Conservation (phyloP, 1,284 basidiomycete species). For the Testicularia cyperi region DNA sequence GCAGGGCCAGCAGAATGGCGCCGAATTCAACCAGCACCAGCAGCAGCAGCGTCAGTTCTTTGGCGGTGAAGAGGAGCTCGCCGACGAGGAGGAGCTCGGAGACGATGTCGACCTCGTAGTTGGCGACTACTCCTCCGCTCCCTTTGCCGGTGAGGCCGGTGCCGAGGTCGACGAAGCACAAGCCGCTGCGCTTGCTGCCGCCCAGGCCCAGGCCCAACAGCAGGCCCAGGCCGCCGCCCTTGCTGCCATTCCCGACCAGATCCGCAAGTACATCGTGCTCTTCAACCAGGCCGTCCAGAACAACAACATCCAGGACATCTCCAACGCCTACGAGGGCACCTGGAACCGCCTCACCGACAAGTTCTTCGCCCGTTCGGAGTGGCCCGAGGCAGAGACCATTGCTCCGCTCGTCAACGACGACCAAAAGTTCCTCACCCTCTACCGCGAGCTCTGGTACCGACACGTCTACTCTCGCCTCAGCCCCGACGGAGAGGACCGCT, state of each 20-base stretch:
- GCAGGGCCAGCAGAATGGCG: constrained; percentile 26
- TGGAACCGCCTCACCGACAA: constrained; percentile 97
- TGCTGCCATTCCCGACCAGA: constrained; percentile 54
- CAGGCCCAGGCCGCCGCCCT: constrained; percentile 53
- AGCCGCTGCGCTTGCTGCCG: constrained; percentile 44
- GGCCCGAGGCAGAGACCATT: constrained; percentile 95
- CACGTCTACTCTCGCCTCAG: constrained; percentile 93
- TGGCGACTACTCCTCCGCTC: constrained; percentile 21
- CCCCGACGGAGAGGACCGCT: constrained; percentile 93
- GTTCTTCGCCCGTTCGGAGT: constrained; percentile 89
- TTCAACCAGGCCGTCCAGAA: constrained; percentile 57
- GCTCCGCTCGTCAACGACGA: constrained; percentile 73
- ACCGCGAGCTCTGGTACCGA: constrained; percentile 86
- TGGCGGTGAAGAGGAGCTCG: constrained; percentile 42
- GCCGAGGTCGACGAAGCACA: constrained; percentile 36
- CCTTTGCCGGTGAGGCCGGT: constrained; percentile 18
- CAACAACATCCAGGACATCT: constrained; percentile 68
- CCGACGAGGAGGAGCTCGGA: constrained; percentile 41
- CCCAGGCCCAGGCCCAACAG: constrained; percentile 45
- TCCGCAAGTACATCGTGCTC: constrained; percentile 58
- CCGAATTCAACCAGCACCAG: constrained; percentile 37
- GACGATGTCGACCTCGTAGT: constrained; percentile 47
- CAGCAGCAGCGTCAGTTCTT: constrained; percentile 42
- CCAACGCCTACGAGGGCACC: constrained; percentile 86
- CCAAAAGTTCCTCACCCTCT: constrained; percentile 79